These are phyloP conservation scores for Curvularia hawaiiensis DNA, from an alignment of 2,329 filamentous ascomycete genomes.

Conservation along the genomic window DNA sequence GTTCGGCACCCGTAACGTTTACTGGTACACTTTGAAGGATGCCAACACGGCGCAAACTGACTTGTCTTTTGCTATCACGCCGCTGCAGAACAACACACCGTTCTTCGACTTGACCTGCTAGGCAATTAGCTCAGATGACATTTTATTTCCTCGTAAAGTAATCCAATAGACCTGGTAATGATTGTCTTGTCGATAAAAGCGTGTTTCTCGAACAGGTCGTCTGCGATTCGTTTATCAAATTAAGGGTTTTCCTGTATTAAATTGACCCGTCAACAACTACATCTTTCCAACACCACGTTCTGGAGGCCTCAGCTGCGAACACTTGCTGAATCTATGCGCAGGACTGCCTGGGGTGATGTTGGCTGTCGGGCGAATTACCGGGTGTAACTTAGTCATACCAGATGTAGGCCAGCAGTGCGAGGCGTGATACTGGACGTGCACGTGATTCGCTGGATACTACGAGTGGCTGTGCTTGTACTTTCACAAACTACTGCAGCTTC, in stretches of 20 bases:
- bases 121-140: not conserved
- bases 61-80: conserved; percentile 59
- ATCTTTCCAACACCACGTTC: not conserved
- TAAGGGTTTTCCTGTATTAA: not conserved
- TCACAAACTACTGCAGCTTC: not conserved
- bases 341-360: too few relatives aligned
- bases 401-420: not conserved
- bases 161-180: not conserved
- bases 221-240: not conserved
- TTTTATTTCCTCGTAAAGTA: not conserved
- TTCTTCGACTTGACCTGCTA: conserved; percentile 59
- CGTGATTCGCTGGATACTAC: not conserved
- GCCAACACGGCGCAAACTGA: conserved; percentile 52
- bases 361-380: too few relatives aligned
- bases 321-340: not conserved
- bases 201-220: not conserved
- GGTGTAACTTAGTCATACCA: not conserved
- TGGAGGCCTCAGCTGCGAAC: not conserved
- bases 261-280: not conserved
- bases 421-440: not conserved
- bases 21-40: conserved; percentile 42
- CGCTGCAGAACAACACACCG: conserved; percentile 57
- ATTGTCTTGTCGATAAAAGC: too few relatives aligned
- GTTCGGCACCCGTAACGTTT: conserved; percentile 33
- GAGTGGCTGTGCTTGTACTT: not conserved